These are phyloP conservation scores for Taphrina deformans DNA, from an alignment of 1,139 yeast genomes.

Conservation along the genomic window DNA sequence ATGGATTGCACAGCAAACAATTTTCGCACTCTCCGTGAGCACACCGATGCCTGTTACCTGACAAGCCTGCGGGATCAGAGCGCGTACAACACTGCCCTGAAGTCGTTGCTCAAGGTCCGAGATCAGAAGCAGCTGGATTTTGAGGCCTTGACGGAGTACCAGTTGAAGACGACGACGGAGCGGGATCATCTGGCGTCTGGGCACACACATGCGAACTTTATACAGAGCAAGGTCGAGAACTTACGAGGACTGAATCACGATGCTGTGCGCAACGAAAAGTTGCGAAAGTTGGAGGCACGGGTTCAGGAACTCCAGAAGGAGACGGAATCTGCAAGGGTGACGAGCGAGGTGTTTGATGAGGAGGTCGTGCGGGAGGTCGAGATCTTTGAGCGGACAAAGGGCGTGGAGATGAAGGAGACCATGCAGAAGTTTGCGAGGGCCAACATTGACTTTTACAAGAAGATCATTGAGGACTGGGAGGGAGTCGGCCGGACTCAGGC, in stretches of 20 bases:
- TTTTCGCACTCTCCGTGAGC: slow-evolving; percentile 55
- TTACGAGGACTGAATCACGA: slow-evolving; percentile 62
- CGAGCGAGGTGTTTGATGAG: slow-evolving; percentile 68
- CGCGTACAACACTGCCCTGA: slow-evolving; percentile 75
- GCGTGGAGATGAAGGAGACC: slow-evolving; percentile 70
- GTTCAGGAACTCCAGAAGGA: slow-evolving; percentile 60
- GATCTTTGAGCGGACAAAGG: slow-evolving; percentile 77
- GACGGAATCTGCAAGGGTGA: slow-evolving; percentile 64
- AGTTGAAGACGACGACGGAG: slow-evolving; percentile 68
- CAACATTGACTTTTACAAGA: slow-evolving; percentile 72
- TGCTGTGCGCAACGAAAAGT: slow-evolving; percentile 55
- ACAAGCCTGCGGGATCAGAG: slow-evolving; percentile 84
- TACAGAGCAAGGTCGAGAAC: slow-evolving; percentile 59
- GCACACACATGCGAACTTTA: slow-evolving; percentile 51
- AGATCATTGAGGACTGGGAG: slow-evolving; percentile 45
- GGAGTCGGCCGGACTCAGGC: not conserved
- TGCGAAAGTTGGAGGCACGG: slow-evolving; percentile 56
- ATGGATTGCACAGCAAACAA: slow-evolving; percentile 51
- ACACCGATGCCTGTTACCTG: slow-evolving; percentile 76
- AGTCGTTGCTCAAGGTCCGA: slow-evolving; percentile 73
- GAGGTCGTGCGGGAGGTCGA: slow-evolving; percentile 71
- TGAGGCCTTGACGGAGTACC: slow-evolving; percentile 79
- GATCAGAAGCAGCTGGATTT: slow-evolving; percentile 90
- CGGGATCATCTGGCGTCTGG: slow-evolving; percentile 59
- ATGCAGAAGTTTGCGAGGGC: slow-evolving; percentile 70